Base-by-base conservation (phyloP, 1,139 yeast genomes). In the Hemisphaericaspora lyxosophila region DNA sequence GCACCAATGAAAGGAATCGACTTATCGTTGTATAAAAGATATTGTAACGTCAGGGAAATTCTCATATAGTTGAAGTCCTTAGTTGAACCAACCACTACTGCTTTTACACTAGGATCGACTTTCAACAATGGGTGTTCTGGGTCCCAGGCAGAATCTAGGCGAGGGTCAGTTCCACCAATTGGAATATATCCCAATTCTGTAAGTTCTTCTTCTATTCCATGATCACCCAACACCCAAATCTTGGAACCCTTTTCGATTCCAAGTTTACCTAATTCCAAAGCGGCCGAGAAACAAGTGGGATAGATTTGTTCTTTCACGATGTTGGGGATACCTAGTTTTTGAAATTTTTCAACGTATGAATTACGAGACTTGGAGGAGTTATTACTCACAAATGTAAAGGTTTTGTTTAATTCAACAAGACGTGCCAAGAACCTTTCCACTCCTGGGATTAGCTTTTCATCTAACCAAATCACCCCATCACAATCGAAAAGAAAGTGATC, bases 391-490 rank as follows among this genome's bases (percentile, higher is more conserved):
- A 67, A 69, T 5, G 60, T 68, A 33, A 54, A 53, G 28, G 55
- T 52, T 48, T 69, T 69, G 19, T 57, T 56, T 12, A 47, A 49
- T 4, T 64, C 46, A 16, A 5, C 13, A 27, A 28, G 23, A 16
- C 26, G 31, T 12, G 12, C 19, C 28, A 90, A 57, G 2, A 94
- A 78, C 51, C 86, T 90, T 16, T 67, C 67, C 11, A 85, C 84
- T 12, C 80, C 75, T 3, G 96, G 96, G 33, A 90, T 74, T 24
- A 84, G 60, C 34, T 74, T 77, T 37, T 77, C 76, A 12, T 96
- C 97, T 27, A 84, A 68, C 97, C 97, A 90, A 37, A 90, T 69
- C 7, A 90, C 97, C 0, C 90, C 97, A 57, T 90, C 97, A 62
- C 97, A 90, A 55, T 90, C 97, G 57, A 90, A 90, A 42, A 90